Evolutionary conservation across 2,329 filamentous ascomycete genomes (phyloP).

Genomic region (Ophiocordyceps unilateralis): DNA sequence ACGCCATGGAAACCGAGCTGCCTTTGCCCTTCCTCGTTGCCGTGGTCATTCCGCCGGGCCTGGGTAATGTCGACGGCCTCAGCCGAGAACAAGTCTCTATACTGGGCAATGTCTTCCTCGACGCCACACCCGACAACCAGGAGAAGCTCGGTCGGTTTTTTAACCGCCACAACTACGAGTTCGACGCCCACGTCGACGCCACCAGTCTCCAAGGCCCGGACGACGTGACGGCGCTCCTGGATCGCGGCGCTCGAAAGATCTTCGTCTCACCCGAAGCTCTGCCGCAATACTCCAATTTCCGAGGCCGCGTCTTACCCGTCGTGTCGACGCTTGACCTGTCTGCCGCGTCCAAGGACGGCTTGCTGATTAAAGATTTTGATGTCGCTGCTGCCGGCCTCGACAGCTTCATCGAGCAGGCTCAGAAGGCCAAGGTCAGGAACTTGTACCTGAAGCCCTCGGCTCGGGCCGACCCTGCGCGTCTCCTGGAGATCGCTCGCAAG

Average conservation of each 20-base stretch:
- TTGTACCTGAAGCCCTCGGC: conserved; percentile 34
- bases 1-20: conserved; percentile 44
- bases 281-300: conserved; percentile 35
- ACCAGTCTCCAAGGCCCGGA: conserved; percentile 49
- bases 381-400: conserved; percentile 20
- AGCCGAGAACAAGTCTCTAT: conserved; percentile 38
- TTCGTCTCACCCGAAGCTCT: conserved; percentile 63
- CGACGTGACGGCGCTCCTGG: conserved; percentile 64
- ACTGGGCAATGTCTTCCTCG: conserved; percentile 41
- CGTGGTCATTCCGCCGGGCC: conserved; percentile 31
- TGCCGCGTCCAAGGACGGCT: conserved; percentile 27
- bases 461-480: conserved; percentile 24
- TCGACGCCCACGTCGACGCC: conserved; percentile 60
- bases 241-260: conserved; percentile 69
- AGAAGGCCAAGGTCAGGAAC: conserved; percentile 26
- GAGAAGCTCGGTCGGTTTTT: conserved; percentile 30
- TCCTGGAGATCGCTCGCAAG: conserved; percentile 30
- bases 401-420: conserved; percentile 26
- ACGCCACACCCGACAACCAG: conserved; percentile 30
- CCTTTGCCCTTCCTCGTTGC: conserved; percentile 46
- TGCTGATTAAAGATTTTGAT: conserved; percentile 37
- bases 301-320: conserved; percentile 35
- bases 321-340: conserved; percentile 28
- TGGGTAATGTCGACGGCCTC: conserved; percentile 33
- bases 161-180: conserved; percentile 29